A percentile compares a stretch with the other conserved stretches of the same genome.
Evolutionary conservation across 1,139 yeast genomes (phyloP).

Genomic region (Barnettozyma hawaiiensis): DNA sequence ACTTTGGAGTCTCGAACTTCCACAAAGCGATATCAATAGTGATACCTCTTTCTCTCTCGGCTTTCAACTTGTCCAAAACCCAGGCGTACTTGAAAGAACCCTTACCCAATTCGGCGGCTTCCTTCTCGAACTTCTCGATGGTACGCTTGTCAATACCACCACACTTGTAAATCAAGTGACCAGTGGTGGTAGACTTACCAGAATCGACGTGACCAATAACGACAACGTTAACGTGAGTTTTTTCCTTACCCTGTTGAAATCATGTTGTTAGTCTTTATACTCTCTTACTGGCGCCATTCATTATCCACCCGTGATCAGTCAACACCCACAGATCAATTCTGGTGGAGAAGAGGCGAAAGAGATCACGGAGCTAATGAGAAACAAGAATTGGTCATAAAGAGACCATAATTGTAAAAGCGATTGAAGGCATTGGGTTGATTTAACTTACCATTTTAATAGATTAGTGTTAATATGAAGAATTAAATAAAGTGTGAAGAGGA

Average conservation of each 20-base stretch:
- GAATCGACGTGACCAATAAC: conserved; percentile 99
- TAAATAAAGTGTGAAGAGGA: neutral
- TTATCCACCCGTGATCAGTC: neutral
- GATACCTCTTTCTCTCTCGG: conserved; percentile 97
- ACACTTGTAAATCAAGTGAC: conserved; percentile 97
- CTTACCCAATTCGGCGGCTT: conserved; percentile 97
- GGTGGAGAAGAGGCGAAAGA: neutral
- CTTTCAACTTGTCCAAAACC: conserved; percentile 94
- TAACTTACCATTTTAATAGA: conserved; percentile 10
- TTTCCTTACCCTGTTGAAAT: conserved; percentile 70
- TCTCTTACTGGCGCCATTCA: too few species aligned
- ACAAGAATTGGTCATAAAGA: too few species aligned
- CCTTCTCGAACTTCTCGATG: conserved; percentile 97
- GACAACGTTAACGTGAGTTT: conserved; percentile 98
- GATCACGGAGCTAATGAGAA: too few species aligned
- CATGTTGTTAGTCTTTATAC: conserved; percentile 15
- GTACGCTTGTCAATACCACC: conserved; percentile 96
- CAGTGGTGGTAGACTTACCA: conserved; percentile 97
- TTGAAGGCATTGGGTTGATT: too few species aligned
- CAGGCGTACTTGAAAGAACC: conserved; percentile 99
- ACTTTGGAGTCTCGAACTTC: conserved; percentile 95
- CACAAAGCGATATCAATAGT: conserved; percentile 91
- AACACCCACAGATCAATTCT: neutral
- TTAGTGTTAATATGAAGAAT: neutral
- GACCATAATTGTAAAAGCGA: too few species aligned